Evolutionary conservation across 371 early-diverging fungal species (phyloP).

Genomic region (Mortierella sp.): DNA sequence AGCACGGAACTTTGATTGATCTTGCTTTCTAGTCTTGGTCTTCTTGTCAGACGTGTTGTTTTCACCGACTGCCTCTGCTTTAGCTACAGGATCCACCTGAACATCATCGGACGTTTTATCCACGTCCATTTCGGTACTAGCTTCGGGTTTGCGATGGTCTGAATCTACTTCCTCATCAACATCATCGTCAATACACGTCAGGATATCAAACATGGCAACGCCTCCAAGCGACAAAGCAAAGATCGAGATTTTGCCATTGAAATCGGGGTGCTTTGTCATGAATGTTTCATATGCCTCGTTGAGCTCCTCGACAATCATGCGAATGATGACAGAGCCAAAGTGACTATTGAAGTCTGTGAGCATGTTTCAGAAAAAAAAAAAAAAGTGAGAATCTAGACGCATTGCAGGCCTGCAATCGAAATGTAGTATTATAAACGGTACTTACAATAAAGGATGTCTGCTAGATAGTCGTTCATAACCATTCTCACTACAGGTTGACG

Average conservation of each 20-base stretch:
- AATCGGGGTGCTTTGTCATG: conserved; percentile 63
- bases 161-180: conserved; percentile 28
- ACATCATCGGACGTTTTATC: neutral
- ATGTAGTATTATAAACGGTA: neutral
- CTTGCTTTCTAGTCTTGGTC: conserved; percentile 30
- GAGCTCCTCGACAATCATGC: conserved; percentile 66
- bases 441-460: conserved; percentile 64
- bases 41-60: neutral
- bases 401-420: neutral
- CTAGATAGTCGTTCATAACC: conserved; percentile 62
- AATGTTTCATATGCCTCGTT: conserved; percentile 66
- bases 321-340: conserved; percentile 65
- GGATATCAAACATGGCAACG: conserved; percentile 73
- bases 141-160: conserved; percentile 40
- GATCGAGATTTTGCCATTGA: conserved; percentile 69
- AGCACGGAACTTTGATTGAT: conserved; percentile 32
- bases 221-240: conserved; percentile 77
- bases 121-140: neutral
- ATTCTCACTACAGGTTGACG: conserved; percentile 47
- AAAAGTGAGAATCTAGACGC: neutral
- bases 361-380: neutral
- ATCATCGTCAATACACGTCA: conserved; percentile 60
- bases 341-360: conserved; percentile 62
- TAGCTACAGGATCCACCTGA: neutral
- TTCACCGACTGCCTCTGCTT: neutral